These are phyloP conservation scores for Ogataea salicorniae DNA, from an alignment of 805 yeast species.

Conservation along the genomic window DNA sequence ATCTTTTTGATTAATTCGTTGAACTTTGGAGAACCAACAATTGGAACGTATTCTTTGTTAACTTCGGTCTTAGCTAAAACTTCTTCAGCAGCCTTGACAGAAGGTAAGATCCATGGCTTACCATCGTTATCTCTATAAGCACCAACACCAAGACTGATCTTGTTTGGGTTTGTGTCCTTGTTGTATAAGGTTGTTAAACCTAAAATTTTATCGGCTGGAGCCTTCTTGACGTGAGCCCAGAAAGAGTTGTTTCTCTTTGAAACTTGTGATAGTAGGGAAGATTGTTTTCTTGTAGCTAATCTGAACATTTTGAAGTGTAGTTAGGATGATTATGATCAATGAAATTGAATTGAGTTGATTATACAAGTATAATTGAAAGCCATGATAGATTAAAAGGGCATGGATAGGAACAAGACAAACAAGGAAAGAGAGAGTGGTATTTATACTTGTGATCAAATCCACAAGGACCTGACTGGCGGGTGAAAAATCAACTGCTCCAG, in stretches of 20 bases:
- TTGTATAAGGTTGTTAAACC: slow-evolving; percentile 74
- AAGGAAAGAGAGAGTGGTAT: not conserved
- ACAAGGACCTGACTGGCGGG: too few relatives aligned
- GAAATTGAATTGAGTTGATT: not conserved
- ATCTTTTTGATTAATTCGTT: slow-evolving; percentile 63
- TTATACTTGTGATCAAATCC: not conserved
- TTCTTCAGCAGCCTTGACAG: slow-evolving; percentile 62
- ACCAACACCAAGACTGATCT: slow-evolving; percentile 70
- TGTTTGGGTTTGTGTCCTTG: slow-evolving; percentile 54
- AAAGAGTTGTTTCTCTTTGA: slow-evolving; percentile 23
- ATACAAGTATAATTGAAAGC: not conserved
- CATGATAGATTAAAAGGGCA: not conserved
- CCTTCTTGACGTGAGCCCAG: slow-evolving; percentile 32
- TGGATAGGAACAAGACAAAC: too few relatives aligned
- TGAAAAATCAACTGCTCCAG: too few relatives aligned
- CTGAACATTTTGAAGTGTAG: slow-evolving; percentile 15
- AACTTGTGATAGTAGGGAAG: slow-evolving; percentile 6
- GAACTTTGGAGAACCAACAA: slow-evolving; percentile 70
- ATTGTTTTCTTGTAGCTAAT: slow-evolving; percentile 9
- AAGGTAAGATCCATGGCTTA: slow-evolving; percentile 81
- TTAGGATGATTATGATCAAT: not conserved
- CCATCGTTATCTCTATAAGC: slow-evolving; percentile 91
- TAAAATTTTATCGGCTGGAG: slow-evolving; percentile 84
- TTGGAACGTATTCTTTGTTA: slow-evolving; percentile 84
- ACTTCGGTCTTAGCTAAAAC: slow-evolving; percentile 40